Base-by-base conservation (phyloP, 2,329 filamentous ascomycete genomes). In the Aphanoascus verrucosus region DNA sequence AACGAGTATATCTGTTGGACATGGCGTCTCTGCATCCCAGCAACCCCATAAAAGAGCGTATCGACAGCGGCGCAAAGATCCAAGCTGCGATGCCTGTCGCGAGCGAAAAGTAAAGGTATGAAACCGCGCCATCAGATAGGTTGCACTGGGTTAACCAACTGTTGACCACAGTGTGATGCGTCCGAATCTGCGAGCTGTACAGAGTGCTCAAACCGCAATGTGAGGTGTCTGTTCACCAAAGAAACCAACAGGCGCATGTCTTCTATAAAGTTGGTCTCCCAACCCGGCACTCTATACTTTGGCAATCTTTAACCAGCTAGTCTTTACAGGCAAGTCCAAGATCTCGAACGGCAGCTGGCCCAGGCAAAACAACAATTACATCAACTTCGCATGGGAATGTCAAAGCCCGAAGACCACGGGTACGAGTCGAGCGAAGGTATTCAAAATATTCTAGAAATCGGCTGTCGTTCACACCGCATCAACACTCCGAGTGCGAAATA, bases 211-310 rank as follows among this genome's bases (percentile, higher is more conserved):
- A 96, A 90, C 67, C 84, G 93, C 59, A 94, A 91, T 66, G 91
- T 97, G 59, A 94, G 94, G 69, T 98, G 93, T 66, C 91, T 97
- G 65, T 98, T 98, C 67, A 98, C 93, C 48, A 98, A 98, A 72
- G 93, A 98, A 71, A 98, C 93, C 11, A 98, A 98, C 68, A 81
- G 93, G 55, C 83, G 93, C 57, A 98, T 98, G 93, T 97, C 93
- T 15, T 97, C 91, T 1, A 97, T 97, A 72, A 98, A 97, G 80
- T 82, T 69, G 63, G 77, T 70, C 53, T n/a, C 9, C 15, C 46
- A 42, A 11, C 34, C 17, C 50, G 55, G 53, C 28, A 7, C 31
- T 28, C 34, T 41, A 52, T 53, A 14, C 48, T 31, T 52, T 45
- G 38, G 46, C 7, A 3, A 37, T 37, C 12, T 31, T 49, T 54